These are phyloP conservation scores for Elasticomyces elasticus DNA, from an alignment of 495 filamentous ascomycete species.

Conservation along the genomic window DNA sequence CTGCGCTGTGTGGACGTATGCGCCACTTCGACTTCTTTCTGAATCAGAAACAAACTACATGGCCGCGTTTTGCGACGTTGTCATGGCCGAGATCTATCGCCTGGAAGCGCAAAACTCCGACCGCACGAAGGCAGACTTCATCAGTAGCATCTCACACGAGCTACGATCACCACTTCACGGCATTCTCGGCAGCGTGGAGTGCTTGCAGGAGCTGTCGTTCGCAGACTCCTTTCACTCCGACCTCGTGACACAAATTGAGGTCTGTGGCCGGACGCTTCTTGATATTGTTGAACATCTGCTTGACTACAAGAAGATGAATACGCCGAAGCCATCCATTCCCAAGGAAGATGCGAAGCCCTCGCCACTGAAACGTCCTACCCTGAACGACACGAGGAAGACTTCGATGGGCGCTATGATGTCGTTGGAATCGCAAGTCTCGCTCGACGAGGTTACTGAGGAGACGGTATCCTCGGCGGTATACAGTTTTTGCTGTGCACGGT, in stretches of 20 bases:
- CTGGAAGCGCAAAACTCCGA: conserved; percentile 21
- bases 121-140: conserved; percentile 23
- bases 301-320: conserved; percentile 26
- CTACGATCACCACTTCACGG: conserved; percentile 24
- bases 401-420: background rate
- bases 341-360: background rate
- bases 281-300: conserved; percentile 29
- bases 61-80: conserved; percentile 15
- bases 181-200: conserved; percentile 24
- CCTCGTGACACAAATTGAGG: conserved; percentile 24
- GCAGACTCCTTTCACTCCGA: conserved; percentile 18
- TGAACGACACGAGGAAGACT: background rate
- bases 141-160: conserved; percentile 23
- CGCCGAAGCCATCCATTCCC: background rate
- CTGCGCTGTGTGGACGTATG: conserved; percentile 14
- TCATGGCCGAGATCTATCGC: conserved; percentile 27
- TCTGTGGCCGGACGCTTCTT: conserved; percentile 26
- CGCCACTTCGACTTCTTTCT: conserved; percentile 10
- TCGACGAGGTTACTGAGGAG: conserved; percentile 16
- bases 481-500: conserved; percentile 3
- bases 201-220: conserved; percentile 22
- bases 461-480: conserved; percentile 9
- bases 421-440: background rate
- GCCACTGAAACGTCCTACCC: background rate
- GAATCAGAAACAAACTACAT: conserved; percentile 14